Evolutionary conservation across 306 rosid genomes (phyloP).

Genomic region (Dryas drummondii): DNA sequence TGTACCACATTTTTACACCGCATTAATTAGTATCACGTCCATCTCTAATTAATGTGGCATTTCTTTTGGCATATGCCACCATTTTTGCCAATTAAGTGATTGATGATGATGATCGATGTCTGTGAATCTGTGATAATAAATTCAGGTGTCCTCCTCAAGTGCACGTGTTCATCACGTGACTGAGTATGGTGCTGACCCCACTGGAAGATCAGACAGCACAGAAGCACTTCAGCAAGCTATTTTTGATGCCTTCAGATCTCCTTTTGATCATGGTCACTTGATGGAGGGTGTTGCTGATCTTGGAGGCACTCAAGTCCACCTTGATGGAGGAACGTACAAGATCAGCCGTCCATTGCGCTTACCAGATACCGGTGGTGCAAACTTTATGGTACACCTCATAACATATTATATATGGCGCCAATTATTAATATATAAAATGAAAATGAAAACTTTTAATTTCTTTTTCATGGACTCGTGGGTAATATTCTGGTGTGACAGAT

Average conservation of each 20-base stretch:
- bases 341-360: conserved; percentile 40
- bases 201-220: conserved; percentile 40
- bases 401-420: no score
- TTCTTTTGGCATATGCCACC: no score
- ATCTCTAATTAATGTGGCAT: no score
- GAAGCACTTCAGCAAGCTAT: conserved; percentile 40
- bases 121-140: neutral
- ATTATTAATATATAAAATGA: neutral
- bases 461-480: neutral
- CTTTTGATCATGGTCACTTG: conserved; percentile 19
- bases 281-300: conserved; percentile 38
- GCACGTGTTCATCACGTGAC: conserved; percentile 39
- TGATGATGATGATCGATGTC: no score
- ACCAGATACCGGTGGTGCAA: conserved; percentile 29
- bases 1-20: no score
- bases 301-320: conserved; percentile 41
- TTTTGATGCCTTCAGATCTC: conserved; percentile 24
- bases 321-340: conserved; percentile 47
- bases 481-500: conserved; percentile 24
- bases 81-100: no score
- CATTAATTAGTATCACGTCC: no score
- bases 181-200: conserved; percentile 45
- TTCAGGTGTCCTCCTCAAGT: neutral
- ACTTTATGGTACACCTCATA: conserved; percentile 34
- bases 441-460: no score